A percentile compares a stretch with the other conserved stretches of the same genome.
These are phyloP conservation scores for Fraxinus floribunda DNA, from an alignment of 305 asterid genomes.

Conservation along the genomic window DNA sequence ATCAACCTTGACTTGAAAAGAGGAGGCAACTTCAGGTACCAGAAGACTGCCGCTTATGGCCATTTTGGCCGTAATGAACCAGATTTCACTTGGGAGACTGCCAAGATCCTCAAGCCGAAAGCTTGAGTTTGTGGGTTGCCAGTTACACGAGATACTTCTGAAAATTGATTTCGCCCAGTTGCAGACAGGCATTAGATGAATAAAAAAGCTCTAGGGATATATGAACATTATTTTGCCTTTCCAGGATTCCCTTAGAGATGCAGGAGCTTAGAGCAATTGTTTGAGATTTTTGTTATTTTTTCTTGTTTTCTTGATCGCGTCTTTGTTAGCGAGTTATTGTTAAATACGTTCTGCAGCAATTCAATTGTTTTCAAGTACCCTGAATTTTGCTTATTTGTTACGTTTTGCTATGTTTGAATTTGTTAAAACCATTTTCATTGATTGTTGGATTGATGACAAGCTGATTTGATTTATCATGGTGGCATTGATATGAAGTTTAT, in stretches of 20 bases:
- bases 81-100: conserved; percentile 88
- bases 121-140: conserved; percentile 44
- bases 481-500: neutral
- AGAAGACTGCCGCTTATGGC: conserved; percentile 92
- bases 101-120: conserved; percentile 79
- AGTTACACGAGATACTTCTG: conserved; percentile 10
- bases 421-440: neutral
- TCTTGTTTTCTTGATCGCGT: conserved; percentile 6
- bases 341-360: conserved; percentile 6
- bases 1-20: conserved; percentile 82
- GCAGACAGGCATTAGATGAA: conserved; percentile 32
- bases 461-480: neutral
- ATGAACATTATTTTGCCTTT: conserved; percentile 27
- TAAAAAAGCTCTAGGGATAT: conserved; percentile 40
- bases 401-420: neutral
- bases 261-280: conserved; percentile 28
- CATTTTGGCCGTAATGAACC: conserved; percentile 85
- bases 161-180: conserved; percentile 13
- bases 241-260: conserved; percentile 25
- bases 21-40: conserved; percentile 81
- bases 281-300: neutral
- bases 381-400: neutral
- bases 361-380: conserved; percentile 10
- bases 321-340: conserved; percentile 12
- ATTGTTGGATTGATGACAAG: neutral